Conservation (phyloP, 169 alveolate species). For the Cryptosporidium canis region DNA sequence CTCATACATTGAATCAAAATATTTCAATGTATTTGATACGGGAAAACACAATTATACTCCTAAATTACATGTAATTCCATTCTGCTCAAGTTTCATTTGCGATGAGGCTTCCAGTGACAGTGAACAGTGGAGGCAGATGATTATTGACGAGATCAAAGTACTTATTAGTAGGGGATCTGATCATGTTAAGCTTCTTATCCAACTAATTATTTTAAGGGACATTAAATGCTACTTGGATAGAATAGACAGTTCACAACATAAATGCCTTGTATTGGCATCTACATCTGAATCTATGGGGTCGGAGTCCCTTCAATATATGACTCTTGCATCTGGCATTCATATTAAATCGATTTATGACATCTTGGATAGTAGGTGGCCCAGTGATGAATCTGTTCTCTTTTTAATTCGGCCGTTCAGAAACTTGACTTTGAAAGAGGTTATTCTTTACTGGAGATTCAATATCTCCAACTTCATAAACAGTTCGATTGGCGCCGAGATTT, state of each 20-base stretch:
- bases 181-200: conserved; percentile 30
- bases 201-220: conserved; percentile 32
- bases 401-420: conserved; percentile 51
- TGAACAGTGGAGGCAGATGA: not conserved
- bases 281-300: conserved; percentile 46
- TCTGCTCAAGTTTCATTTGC: conserved; percentile 23
- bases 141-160: not conserved
- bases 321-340: conserved; percentile 36
- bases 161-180: conserved; percentile 29
- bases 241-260: not conserved
- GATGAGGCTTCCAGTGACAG: not conserved
- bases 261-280: conserved; percentile 41
- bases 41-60: not conserved
- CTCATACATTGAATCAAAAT: not conserved
- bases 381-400: not conserved
- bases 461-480: not conserved
- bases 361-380: conserved; percentile 15
- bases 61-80: conserved; percentile 38
- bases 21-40: not conserved
- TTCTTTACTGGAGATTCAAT: conserved; percentile 39
- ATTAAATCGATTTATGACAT: conserved; percentile 5
- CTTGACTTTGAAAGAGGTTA: conserved; percentile 14
- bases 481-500: conserved; percentile 52
- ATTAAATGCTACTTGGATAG: conserved; percentile 6
- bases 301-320: conserved; percentile 58